phyloP scores from a whole-genome alignment of 768 basidiomycete species.

The Termitomyces sp. region DNA sequence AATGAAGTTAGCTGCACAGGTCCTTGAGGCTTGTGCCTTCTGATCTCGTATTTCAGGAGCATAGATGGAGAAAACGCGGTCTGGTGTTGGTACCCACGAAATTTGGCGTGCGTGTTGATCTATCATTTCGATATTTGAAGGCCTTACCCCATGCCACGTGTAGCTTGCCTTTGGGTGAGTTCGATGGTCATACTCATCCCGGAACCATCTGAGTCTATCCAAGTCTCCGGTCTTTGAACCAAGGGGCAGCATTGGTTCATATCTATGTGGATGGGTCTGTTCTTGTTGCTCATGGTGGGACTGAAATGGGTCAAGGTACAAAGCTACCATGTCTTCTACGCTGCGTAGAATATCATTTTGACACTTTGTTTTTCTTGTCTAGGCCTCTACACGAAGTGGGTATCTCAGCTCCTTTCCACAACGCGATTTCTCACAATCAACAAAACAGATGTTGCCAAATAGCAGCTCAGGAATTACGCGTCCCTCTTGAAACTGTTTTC shows the following conservation, averaged over 20 bases:
- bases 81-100: conserved; percentile 12
- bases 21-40: background rate
- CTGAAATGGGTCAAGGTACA: conserved; percentile 15
- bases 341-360: no score
- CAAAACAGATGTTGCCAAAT: conserved; percentile 11
- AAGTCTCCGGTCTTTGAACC: conserved; percentile 8
- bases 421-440: background rate
- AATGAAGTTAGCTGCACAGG: conserved; percentile 1
- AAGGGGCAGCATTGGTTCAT: conserved; percentile 12
- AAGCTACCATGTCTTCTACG: background rate
- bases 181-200: background rate
- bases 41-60: conserved; percentile 2
- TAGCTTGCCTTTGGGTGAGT: conserved; percentile 13
- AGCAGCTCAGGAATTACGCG: conserved; percentile 10
- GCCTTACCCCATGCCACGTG: background rate
- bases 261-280: conserved; percentile 14
- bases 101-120: conserved; percentile 7
- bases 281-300: conserved; percentile 13
- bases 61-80: conserved; percentile 14
- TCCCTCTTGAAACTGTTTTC: conserved; percentile 11
- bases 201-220: background rate
- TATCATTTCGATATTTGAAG: background rate
- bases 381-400: conserved; percentile 5
- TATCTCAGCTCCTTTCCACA: background rate
- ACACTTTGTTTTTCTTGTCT: background rate